Base-by-base conservation (phyloP, 2,329 filamentous ascomycete genomes). In the Stromatinia cepivora region DNA sequence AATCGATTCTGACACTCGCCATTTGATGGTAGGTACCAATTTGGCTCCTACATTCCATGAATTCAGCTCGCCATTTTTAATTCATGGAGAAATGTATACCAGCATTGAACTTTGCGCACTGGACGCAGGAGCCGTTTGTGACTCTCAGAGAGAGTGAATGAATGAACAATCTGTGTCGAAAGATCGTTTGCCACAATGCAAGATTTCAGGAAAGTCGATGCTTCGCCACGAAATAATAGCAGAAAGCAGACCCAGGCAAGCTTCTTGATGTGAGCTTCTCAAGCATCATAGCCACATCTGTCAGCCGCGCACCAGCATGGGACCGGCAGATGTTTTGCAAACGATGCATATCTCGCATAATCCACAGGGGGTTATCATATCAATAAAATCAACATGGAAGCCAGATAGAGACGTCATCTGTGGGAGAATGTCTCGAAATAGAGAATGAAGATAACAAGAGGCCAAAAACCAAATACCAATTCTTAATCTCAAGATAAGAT, bases 281-380 rank as follows among this genome's bases (percentile, higher is more conserved):
- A 28, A 59, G 17, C n/a, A 7, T 34, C 45, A 63, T 28, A 46
- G 36, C 39, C 63, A 46, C 28, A 36, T 4, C 46, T 39, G 45
- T 63, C 59, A 50, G 45, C 59, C 46, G 45, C 59, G 22, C 59
- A 50, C 4, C 36, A 46, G 36, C 52, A 57, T 25, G 28, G 39
- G 64, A 25, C 34, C 39, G 28, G 28, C 36, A 34, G 52, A 66
- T 46, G 53, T 45, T 46, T 66, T 3, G 63, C 50, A 42, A 66
- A 57, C 39, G 20, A 48, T 48, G 20, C 45, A 62, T 66, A 31
- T 50, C 31, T 64, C 50, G 31, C 61, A 64, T 65, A 53, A 28
- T 31, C 25, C 52, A 31, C 34, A 31, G 39, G 39, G 53, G 39
- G 28, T 39, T 22, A 48, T 36, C 9, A 36, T 56, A 34, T 36